Percentiles rank a stretch among this genome's conserved stretches.
phyloP scores from a whole-genome alignment of 805 yeast species.

The Candida bentonensis region DNA sequence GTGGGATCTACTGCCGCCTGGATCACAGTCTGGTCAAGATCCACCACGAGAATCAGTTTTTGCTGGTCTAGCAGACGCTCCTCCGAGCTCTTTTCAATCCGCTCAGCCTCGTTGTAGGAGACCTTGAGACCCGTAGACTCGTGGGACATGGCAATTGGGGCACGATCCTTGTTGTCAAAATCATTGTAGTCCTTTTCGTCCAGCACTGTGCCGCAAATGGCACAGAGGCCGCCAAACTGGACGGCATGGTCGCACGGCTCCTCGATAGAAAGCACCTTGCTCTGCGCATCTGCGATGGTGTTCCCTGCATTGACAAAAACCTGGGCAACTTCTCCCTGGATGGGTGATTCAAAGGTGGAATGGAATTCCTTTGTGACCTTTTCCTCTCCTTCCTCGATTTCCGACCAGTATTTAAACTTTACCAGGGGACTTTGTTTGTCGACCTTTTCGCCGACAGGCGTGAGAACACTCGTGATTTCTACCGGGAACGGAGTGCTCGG shows the following conservation, averaged over 20 bases:
- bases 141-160: slow-evolving; percentile 81
- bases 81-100: slow-evolving; percentile 58
- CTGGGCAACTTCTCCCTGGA: slow-evolving; percentile 49
- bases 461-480: slow-evolving; percentile 38
- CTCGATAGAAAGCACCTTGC: slow-evolving; percentile 38
- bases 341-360: slow-evolving; percentile 61
- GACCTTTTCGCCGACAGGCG: slow-evolving; percentile 32
- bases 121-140: slow-evolving; percentile 75
- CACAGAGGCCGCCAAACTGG: slow-evolving; percentile 91
- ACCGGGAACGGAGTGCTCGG: slow-evolving; percentile 54
- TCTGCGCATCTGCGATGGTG: slow-evolving; percentile 33
- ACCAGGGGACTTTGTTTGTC: slow-evolving; percentile 40
- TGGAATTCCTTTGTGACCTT: slow-evolving; percentile 24
- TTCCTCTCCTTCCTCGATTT: slow-evolving; percentile 20
- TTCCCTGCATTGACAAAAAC: slow-evolving; percentile 45
- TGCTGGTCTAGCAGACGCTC: slow-evolving; percentile 42
- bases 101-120: slow-evolving; percentile 72
- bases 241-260: slow-evolving; percentile 90
- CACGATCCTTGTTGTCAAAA: slow-evolving; percentile 51
- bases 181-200: slow-evolving; percentile 63
- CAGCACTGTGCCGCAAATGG: slow-evolving; percentile 74
- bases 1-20: slow-evolving; percentile 98
- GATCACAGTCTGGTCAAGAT: slow-evolving; percentile 91
- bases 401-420: slow-evolving; percentile 55
- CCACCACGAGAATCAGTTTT: slow-evolving; percentile 83